Conservation (phyloP, 768 basidiomycete species). For the Tephrocybe rancida region DNA sequence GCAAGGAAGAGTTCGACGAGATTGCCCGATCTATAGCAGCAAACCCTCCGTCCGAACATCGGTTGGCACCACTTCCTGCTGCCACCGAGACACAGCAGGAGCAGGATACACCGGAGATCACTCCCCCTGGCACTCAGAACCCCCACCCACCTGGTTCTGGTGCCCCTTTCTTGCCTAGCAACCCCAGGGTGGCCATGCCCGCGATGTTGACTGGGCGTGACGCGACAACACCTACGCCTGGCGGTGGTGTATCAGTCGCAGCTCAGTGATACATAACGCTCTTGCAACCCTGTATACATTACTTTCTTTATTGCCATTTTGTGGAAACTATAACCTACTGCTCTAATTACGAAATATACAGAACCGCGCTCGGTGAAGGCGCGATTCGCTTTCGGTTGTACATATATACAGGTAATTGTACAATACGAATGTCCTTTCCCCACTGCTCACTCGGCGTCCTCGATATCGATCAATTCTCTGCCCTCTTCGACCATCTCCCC, state of each 20-base stretch:
- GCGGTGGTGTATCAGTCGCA: constrained; percentile 16
- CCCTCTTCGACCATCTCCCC: constrained; percentile 95
- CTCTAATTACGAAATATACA: background rate
- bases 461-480: constrained; percentile 72
- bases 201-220: constrained; percentile 44
- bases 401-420: background rate
- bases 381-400: background rate
- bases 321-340: background rate
- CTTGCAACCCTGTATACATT: background rate
- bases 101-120: constrained; percentile 28
- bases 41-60: constrained; percentile 38
- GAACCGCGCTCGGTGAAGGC: background rate
- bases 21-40: constrained; percentile 55
- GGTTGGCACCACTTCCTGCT: constrained; percentile 26
- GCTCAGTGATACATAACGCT: background rate
- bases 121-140: constrained; percentile 56
- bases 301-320: background rate
- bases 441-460: constrained; percentile 28
- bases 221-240: constrained; percentile 47
- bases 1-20: constrained; percentile 61
- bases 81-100: constrained; percentile 22
- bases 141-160: constrained; percentile 57
- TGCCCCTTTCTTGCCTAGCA: constrained; percentile 52
- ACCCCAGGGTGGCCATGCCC: constrained; percentile 34
- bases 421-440: background rate